Conservation (phyloP, 176 grass and related monocot genomes). For the Aegilops speltoides region DNA sequence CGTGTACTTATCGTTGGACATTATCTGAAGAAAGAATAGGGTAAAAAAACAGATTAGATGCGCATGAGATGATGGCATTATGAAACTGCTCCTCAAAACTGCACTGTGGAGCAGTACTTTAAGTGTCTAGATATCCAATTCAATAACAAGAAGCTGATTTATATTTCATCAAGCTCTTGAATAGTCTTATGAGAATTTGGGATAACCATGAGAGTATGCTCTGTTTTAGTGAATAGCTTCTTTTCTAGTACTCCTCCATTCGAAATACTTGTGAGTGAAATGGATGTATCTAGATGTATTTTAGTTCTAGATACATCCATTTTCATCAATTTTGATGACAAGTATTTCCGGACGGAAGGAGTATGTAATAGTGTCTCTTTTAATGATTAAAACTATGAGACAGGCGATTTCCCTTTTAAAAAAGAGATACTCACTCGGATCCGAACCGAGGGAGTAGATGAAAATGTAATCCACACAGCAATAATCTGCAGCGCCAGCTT, state of each 20-base stretch:
- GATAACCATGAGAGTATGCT: background rate
- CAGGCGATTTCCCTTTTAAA: background rate
- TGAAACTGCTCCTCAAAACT: background rate
- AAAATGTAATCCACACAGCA: background rate
- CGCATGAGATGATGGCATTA: background rate
- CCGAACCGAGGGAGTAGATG: too few species aligned
- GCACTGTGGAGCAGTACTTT: background rate
- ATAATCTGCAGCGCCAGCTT: conserved; percentile 3
- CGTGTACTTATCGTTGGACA: conserved; percentile 72
- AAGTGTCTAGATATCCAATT: background rate
- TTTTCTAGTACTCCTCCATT: background rate
- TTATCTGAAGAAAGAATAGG: conserved; percentile 45
- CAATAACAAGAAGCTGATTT: background rate
- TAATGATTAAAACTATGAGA: background rate
- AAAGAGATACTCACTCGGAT: background rate
- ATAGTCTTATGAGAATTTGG: background rate
- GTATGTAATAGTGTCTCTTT: background rate
- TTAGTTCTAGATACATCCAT: too few species aligned
- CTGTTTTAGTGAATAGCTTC: background rate
- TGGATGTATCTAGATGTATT: too few species aligned
- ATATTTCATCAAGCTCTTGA: background rate
- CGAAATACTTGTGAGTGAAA: too few species aligned
- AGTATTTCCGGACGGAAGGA: too few species aligned
- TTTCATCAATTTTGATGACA: too few species aligned
- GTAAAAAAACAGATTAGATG: background rate